phyloP scores from a whole-genome alignment of 495 filamentous ascomycete genomes.

The Daldinia vernicosa region DNA sequence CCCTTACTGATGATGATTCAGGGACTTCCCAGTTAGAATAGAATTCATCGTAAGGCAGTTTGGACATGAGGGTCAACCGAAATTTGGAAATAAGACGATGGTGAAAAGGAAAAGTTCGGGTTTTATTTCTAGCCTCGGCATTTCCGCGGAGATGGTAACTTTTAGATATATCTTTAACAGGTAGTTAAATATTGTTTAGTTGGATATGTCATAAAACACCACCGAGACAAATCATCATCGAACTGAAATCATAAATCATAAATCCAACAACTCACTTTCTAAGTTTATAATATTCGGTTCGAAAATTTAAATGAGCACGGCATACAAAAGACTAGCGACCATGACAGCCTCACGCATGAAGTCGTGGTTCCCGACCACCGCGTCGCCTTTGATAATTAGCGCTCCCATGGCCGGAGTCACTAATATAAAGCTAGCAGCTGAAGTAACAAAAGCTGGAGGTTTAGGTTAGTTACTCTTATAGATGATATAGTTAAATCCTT shows the following conservation, averaged over 20 bases:
- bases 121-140: neutral
- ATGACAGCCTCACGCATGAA: slow-evolving; percentile 42
- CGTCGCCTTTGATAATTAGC: slow-evolving; percentile 62
- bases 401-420: slow-evolving; percentile 79
- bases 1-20: neutral
- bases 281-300: neutral
- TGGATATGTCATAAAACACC: too few relatives aligned
- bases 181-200: too few relatives aligned
- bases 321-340: slow-evolving; percentile 19
- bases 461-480: slow-evolving; percentile 55
- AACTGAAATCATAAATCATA: too few relatives aligned
- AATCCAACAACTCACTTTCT: neutral
- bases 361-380: slow-evolving; percentile 46
- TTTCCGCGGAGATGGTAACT: neutral
- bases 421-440: slow-evolving; percentile 67
- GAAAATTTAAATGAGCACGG: slow-evolving; percentile 7
- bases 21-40: neutral
- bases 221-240: too few relatives aligned
- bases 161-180: neutral
- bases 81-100: neutral
- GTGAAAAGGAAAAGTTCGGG: neutral
- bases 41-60: neutral
- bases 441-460: slow-evolving; percentile 73
- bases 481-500: neutral
- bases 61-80: neutral